These are phyloP conservation scores for Penicillium sp. DNA, from an alignment of 2,329 filamentous ascomycete genomes.

Conservation along the genomic window DNA sequence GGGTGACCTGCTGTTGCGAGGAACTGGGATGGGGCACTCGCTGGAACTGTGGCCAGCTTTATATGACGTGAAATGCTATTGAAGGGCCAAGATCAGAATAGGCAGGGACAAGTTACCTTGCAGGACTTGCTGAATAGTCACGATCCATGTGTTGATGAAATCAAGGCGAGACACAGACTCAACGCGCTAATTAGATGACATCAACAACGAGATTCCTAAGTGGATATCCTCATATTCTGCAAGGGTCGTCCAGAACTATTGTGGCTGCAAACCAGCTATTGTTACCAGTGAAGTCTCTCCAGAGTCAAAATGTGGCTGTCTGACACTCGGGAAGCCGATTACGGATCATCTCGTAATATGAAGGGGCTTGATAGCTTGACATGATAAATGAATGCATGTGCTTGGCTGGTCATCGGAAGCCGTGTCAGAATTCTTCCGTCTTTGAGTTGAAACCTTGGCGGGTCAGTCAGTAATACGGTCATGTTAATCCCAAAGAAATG, in stretches of 20 bases:
- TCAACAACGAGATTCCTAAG: not conserved
- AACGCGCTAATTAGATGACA: not conserved
- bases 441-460: not conserved
- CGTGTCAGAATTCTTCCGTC: not conserved
- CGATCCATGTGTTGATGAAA: not conserved
- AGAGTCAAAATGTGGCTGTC: slow-evolving; percentile 2
- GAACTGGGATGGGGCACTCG: too few species aligned
- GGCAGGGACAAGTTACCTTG: not conserved
- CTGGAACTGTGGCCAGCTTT: not conserved
- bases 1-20: not conserved
- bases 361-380: slow-evolving; percentile 5
- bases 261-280: not conserved
- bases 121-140: not conserved
- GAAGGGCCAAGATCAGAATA: not conserved
- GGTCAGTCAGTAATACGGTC: not conserved
- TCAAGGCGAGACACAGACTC: not conserved
- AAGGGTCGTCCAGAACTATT: not conserved
- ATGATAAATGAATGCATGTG: not conserved
- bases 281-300: not conserved
- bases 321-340: slow-evolving; percentile 8
- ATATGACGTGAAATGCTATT: not conserved
- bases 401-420: not conserved
- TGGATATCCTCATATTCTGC: not conserved
- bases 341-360: slow-evolving; percentile 1
- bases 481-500: not conserved